Percentiles rank a stretch among this genome's conserved stretches.
phyloP scores from a whole-genome alignment of 2,329 filamentous ascomycete species.

The Phaeophleospora eucalypticola region DNA sequence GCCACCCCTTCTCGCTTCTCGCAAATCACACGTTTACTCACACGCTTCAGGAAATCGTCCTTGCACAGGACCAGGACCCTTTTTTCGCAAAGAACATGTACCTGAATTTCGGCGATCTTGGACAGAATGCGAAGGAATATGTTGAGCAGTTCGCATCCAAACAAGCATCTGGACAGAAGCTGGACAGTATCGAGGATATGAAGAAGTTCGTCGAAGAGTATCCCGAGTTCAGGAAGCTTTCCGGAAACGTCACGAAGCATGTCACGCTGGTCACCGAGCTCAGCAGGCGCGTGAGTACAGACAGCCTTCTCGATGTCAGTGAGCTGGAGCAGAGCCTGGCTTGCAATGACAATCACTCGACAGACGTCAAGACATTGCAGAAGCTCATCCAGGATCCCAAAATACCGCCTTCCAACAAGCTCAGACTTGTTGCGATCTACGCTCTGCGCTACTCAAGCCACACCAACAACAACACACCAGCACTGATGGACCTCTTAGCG shows the following conservation, averaged over 20 bases:
- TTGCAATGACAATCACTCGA: slow-evolving; percentile 90
- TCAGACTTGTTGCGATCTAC: slow-evolving; percentile 89
- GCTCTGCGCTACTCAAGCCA: slow-evolving; percentile 87
- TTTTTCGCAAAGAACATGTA: slow-evolving; percentile 99
- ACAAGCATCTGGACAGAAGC: slow-evolving; percentile 92
- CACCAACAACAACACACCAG: slow-evolving; percentile 74
- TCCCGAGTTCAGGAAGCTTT: slow-evolving; percentile 93
- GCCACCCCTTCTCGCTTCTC: not conserved
- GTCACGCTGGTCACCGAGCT: slow-evolving; percentile 93
- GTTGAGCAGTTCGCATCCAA: slow-evolving; percentile 97
- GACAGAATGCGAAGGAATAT: slow-evolving; percentile 96
- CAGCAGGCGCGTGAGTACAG: slow-evolving; percentile 77
- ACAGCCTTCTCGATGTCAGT: slow-evolving; percentile 89
- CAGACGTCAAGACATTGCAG: slow-evolving; percentile 90
- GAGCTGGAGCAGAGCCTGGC: slow-evolving; percentile 95
- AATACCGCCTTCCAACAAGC: slow-evolving; percentile 76
- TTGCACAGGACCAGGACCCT: slow-evolving; percentile 94
- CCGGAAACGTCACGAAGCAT: slow-evolving; percentile 97
- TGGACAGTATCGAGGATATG: slow-evolving; percentile 97
- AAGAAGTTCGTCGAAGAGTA: slow-evolving; percentile 99
- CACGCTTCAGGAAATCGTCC: slow-evolving; percentile 69
- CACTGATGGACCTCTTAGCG: slow-evolving; percentile 79
- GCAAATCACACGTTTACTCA: slow-evolving; percentile 5
- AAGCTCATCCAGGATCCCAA: slow-evolving; percentile 74
- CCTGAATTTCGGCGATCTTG: slow-evolving; percentile 91